Percentiles rank a stretch among this genome's conserved stretches.
These are phyloP conservation scores for Fraxinus xanthoxyloides DNA, from an alignment of 305 asterid genomes.

Conservation along the genomic window DNA sequence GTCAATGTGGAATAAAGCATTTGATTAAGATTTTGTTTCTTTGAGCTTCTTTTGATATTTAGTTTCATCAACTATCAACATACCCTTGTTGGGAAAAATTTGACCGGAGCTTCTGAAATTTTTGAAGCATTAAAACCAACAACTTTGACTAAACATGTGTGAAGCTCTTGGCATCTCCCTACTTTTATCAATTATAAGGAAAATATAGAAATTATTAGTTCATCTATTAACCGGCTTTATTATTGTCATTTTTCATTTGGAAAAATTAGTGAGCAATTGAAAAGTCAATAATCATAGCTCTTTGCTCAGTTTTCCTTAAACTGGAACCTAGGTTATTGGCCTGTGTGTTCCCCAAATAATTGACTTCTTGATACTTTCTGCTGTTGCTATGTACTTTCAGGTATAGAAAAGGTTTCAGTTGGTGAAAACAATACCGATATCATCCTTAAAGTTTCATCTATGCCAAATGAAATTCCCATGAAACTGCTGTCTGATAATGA, in stretches of 20 bases:
- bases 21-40: neutral
- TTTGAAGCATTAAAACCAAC: neutral
- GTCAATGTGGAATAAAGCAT: neutral
- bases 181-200: neutral
- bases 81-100: neutral
- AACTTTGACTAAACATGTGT: neutral
- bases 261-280: neutral
- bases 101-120: neutral
- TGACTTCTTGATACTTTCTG: neutral
- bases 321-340: neutral
- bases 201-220: neutral
- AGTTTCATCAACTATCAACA: neutral
- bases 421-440: slow-evolving; percentile 36
- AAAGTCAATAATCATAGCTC: neutral
- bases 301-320: slow-evolving; percentile 9
- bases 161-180: neutral
- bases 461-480: slow-evolving; percentile 38
- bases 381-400: slow-evolving; percentile 33
- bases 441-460: slow-evolving; percentile 40
- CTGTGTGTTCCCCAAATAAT: neutral
- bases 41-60: neutral
- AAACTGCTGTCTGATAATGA: slow-evolving; percentile 48
- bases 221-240: neutral
- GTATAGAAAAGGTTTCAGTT: slow-evolving; percentile 35
- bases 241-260: neutral